These are phyloP conservation scores for Margaritispora aquatica DNA, from an alignment of 495 filamentous ascomycete species.

Conservation along the genomic window DNA sequence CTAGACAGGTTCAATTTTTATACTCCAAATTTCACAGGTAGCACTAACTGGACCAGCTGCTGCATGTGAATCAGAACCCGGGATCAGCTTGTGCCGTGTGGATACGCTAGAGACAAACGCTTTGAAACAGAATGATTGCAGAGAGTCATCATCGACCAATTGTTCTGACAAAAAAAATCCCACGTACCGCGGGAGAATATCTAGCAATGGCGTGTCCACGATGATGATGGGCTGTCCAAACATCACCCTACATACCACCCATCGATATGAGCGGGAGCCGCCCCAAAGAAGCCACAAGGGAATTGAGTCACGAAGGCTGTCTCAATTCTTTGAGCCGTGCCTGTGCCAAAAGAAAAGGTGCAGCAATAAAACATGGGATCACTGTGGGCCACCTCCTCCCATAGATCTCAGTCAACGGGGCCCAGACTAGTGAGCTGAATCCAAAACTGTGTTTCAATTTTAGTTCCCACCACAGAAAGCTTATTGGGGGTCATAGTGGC, in stretches of 20 bases:
- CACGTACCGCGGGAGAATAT: slow-evolving; percentile 71
- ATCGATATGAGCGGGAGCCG: slow-evolving; percentile 64
- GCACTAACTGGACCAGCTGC: background rate
- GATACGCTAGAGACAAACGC: too few species aligned
- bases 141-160: too few species aligned
- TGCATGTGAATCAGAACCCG: background rate
- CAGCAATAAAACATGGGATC: background rate
- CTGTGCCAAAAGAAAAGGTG: slow-evolving; percentile 50
- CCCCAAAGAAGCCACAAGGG: too few species aligned
- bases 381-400: background rate
- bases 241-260: slow-evolving; percentile 68
- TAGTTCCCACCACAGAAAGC: too few species aligned
- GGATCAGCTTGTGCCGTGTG: too few species aligned
- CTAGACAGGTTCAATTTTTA: slow-evolving; percentile 47
- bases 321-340: slow-evolving; percentile 64
- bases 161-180: slow-evolving; percentile 40
- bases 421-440: too few species aligned
- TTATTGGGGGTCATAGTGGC: too few species aligned
- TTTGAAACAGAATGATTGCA: too few species aligned
- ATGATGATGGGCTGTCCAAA: slow-evolving; percentile 59
- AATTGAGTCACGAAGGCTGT: too few species aligned
- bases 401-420: background rate
- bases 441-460: too few species aligned
- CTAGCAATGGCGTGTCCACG: slow-evolving; percentile 76
- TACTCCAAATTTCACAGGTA: background rate